Evolutionary conservation across 306 rosid genomes (phyloP), one percentile per base, ranked within the genome.

Genomic region (Sphenostylis stenocarpa): DNA sequence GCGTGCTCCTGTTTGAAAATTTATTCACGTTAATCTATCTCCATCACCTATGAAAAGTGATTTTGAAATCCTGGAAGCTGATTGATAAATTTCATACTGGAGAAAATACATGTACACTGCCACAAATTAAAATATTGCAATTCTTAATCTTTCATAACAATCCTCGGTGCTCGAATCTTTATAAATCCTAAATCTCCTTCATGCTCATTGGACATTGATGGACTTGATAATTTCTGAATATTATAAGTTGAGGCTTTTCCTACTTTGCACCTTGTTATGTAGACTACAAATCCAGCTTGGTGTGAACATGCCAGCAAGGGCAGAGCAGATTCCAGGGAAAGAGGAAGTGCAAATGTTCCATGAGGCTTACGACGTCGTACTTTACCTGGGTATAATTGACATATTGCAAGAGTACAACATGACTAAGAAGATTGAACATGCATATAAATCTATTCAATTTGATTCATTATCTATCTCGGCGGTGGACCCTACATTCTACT

Each of bases 251-350:
- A n/a, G 12, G 23, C 57, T 41, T 72, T n/a, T 23, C 45, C 21
- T 69, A 39, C 45, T 41, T 67, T 5, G 10, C 20, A 29, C 70
- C 77, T 68, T 43, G 2, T 69, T 49, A 73, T 63, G 83, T 93
- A 95, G 99, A 72, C 85, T 95, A 31, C 99, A 95, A 88, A 93
- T 95, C 85, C 99, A 95, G 82, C 86, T 95, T n/a, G 99, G 99
- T 65, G 99, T 95, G 65, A 95, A 95, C 88, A 89, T 95, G 99
- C 97, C 99, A 4, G 88, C 99, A 24, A 92, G 99, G 86, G 99
- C 99, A 71, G 99, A 95, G 84, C 92, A 60, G 84, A 80, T 90
- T 80, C 89, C 85, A 17, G 97, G 90, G 44, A 86, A 85, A 56
- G 76, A 90, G 72, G 95, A 87, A 66, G 76, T 62, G 53, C 84